Base-by-base conservation (phyloP, 2,329 filamentous ascomycete species). In the Coniochaeta hoffmannii region DNA sequence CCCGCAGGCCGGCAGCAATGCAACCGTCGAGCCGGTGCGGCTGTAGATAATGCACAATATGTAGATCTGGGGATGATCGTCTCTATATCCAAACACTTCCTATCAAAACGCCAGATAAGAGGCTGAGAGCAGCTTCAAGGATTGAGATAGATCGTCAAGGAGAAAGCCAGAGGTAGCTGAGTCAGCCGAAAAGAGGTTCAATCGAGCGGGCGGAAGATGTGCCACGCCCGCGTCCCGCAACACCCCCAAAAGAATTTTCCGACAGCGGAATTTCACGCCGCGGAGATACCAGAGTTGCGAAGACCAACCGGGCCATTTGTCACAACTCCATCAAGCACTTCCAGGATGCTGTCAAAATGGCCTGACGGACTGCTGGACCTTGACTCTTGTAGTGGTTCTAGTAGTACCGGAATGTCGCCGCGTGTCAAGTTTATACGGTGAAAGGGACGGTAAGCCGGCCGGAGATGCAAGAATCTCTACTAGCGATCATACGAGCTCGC, bases 211-310 rank as follows among this genome's bases (percentile, higher is more conserved):
- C 24, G 17, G 38, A 44, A 44, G 19, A 44, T 44, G 15, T 19
- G 17, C 38, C 38, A 44, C 38, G 24, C 38, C 17, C 7, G 3
- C 11, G 38, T 9, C 17, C 12, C 11, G 41, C 14, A 8, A 44
- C n/a, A 28, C n/a, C 14, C 15, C 17, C n/a, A 41, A 28, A 46
- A n/a, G n/a, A 11, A 46, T 46, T 46, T 46, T 28, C 22, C 41
- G 30, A n/a, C 41, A 26, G 41, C 41, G 41, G 41, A 46, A 46
- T 46, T 46, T 46, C 41, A 46, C 41, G 41, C 41, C 41, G 41
- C 41, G 41, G 41, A 46, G 41, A 46, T 46, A 12, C 41, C 22
- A 46, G 41, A 46, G 4, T 46, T 11, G 41, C 41, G 41, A 46
- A 19, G 24, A 46, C 22, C 9, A 44, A 26, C 38, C 19, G 38